A percentile compares a stretch with the other conserved stretches of the same genome.
Evolutionary conservation across 2,329 filamentous ascomycete genomes (phyloP).

Genomic region (Paraphoma chrysanthemicola): DNA sequence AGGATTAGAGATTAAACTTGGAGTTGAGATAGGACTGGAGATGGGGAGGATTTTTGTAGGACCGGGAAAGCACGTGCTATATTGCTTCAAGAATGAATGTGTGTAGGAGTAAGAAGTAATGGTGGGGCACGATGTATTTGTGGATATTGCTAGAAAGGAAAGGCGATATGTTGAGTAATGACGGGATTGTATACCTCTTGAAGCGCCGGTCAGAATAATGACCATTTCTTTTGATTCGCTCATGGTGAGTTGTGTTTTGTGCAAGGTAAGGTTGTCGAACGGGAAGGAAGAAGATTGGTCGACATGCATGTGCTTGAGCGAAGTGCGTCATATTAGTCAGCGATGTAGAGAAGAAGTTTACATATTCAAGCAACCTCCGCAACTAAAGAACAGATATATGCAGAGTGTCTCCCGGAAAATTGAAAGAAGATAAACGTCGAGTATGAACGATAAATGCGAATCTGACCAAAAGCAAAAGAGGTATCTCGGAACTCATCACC

Average conservation of each 20-base stretch:
- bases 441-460: slow-evolving; percentile 4
- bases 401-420: not conserved
- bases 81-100: not conserved
- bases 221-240: slow-evolving; percentile 48
- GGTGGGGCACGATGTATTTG: too few species aligned
- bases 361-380: not conserved
- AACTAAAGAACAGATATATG: too few species aligned
- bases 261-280: not conserved
- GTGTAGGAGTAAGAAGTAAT: not conserved
- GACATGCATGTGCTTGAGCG: not conserved
- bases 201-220: slow-evolving; percentile 67
- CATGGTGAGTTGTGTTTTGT: slow-evolving; percentile 24
- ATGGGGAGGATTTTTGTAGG: not conserved
- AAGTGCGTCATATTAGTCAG: slow-evolving; percentile 21
- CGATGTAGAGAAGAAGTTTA: not conserved
- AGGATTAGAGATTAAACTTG: not conserved
- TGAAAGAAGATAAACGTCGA: not conserved
- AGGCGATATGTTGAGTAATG: too few species aligned
- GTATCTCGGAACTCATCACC: slow-evolving; percentile 12
- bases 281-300: slow-evolving; percentile 1
- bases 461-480: slow-evolving; percentile 9
- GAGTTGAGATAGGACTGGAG: not conserved
- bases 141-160: too few species aligned
- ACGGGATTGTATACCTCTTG: slow-evolving; percentile 56
- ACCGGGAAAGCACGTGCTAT: not conserved